These are phyloP conservation scores for Annulohypoxylon maeteangense DNA, from an alignment of 495 filamentous ascomycete genomes.

Conservation along the genomic window DNA sequence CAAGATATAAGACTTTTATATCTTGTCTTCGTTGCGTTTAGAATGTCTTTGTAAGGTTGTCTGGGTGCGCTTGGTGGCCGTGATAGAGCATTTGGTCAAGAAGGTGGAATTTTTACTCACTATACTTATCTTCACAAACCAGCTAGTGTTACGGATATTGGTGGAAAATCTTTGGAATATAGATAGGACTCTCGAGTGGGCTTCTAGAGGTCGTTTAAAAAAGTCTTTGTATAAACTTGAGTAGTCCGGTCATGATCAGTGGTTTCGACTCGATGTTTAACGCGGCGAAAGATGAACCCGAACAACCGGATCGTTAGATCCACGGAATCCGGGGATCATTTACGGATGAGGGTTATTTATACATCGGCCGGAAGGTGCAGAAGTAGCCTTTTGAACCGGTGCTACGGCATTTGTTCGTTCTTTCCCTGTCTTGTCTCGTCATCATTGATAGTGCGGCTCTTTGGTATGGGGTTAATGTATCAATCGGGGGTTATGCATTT, in stretches of 20 bases:
- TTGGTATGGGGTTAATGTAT: slow-evolving; percentile 1
- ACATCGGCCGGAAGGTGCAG: slow-evolving; percentile 16
- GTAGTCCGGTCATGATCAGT: not conserved
- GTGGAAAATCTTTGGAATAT: not conserved
- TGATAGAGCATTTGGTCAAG: not conserved
- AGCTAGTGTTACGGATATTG: not conserved
- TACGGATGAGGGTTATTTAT: slow-evolving; percentile 13
- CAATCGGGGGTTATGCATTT: not conserved
- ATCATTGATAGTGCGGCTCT: slow-evolving; percentile 32
- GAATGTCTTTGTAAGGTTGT: not conserved
- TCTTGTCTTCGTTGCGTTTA: not conserved
- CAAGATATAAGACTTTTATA: not conserved
- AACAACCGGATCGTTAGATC: slow-evolving; percentile 4
- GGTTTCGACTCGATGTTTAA: not conserved
- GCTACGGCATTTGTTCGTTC: slow-evolving; percentile 13
- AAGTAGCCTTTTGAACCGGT: not conserved
- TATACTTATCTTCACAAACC: not conserved
- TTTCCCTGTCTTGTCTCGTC: slow-evolving; percentile 7
- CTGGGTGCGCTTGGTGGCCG: not conserved
- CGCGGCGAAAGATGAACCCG: slow-evolving; percentile 4
- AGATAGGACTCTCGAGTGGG: not conserved
- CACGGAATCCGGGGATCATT: not conserved
- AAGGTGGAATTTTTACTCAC: not conserved
- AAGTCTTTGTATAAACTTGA: slow-evolving; percentile 19
- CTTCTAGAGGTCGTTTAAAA: not conserved